Percentiles rank a stretch among this genome's conserved stretches.
These are phyloP conservation scores for Aquilaria yunnanensis DNA, from an alignment of 345 rosid genomes.

Conservation along the genomic window DNA sequence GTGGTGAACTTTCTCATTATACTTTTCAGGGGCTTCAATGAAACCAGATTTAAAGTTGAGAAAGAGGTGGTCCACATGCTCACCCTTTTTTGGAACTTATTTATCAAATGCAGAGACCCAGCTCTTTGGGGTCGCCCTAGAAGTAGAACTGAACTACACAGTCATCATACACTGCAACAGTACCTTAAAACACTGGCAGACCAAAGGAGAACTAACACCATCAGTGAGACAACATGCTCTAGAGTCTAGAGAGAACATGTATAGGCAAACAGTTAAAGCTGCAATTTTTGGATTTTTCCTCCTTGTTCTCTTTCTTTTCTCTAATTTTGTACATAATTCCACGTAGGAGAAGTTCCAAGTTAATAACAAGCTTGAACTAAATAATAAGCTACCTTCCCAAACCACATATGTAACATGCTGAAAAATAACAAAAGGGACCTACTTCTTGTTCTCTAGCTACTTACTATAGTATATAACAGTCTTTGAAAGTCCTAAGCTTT, in stretches of 20 bases:
- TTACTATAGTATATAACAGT: conserved; percentile 5
- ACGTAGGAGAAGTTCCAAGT: too few species aligned
- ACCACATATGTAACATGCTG: not conserved
- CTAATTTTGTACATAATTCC: not conserved
- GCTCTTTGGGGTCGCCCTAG: too few species aligned
- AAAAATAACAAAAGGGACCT: not conserved
- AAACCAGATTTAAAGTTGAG: too few species aligned
- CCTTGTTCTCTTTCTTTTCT: conserved; percentile 6
- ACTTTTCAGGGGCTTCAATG: too few species aligned
- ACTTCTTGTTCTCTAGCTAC: not conserved
- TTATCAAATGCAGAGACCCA: too few species aligned
- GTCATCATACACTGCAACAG: too few species aligned
- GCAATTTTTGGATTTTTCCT: conserved; percentile 14
- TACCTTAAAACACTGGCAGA: too few species aligned
- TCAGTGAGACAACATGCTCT: too few species aligned
- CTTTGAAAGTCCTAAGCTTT: conserved; percentile 8
- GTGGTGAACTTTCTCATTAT: too few species aligned
- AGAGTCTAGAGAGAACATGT: conserved; percentile 11
- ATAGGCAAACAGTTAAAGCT: conserved; percentile 16
- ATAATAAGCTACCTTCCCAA: not conserved
- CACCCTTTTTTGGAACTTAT: too few species aligned
- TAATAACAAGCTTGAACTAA: not conserved
- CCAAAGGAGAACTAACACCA: conserved; percentile 1
- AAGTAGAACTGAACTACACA: too few species aligned
- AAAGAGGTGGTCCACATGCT: too few species aligned